A percentile compares a stretch with the other conserved stretches of the same genome.
These are phyloP conservation scores for Cucumis cinereus DNA, from an alignment of 306 rosid species.

Conservation along the genomic window DNA sequence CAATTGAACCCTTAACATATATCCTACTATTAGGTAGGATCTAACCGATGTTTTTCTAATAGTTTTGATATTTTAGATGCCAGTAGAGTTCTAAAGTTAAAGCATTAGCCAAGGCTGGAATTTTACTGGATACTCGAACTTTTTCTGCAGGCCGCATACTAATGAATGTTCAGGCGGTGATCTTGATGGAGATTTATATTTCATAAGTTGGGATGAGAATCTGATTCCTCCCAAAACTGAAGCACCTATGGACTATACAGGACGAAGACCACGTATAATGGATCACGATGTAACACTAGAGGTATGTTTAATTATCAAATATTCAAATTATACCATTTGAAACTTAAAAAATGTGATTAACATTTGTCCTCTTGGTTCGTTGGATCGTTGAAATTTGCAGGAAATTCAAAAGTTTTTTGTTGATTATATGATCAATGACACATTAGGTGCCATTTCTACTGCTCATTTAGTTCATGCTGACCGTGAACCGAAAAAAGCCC, in stretches of 20 bases:
- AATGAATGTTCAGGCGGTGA: constrained; percentile 99
- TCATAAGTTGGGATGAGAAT: constrained; percentile 72
- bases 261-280: constrained; percentile 79
- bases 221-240: constrained; percentile 50
- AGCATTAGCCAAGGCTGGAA: not conserved
- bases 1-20: no score
- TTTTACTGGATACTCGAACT: not conserved
- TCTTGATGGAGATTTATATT: constrained; percentile 89
- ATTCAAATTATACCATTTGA: not conserved
- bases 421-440: constrained; percentile 87
- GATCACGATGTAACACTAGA: constrained; percentile 67
- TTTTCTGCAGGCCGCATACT: constrained; percentile 78
- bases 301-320: constrained; percentile 25
- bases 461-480: constrained; percentile 90
- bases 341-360: not conserved
- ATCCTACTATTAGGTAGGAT: not conserved
- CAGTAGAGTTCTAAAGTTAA: not conserved
- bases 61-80: not conserved
- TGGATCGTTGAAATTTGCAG: constrained; percentile 21
- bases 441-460: constrained; percentile 85
- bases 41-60: not conserved
- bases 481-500: constrained; percentile 57
- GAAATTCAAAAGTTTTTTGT: constrained; percentile 85
- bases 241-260: constrained; percentile 73
- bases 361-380: not conserved